phyloP scores from a whole-genome alignment of 1,139 yeast genomes.

The Debaryomyces fabryi region DNA sequence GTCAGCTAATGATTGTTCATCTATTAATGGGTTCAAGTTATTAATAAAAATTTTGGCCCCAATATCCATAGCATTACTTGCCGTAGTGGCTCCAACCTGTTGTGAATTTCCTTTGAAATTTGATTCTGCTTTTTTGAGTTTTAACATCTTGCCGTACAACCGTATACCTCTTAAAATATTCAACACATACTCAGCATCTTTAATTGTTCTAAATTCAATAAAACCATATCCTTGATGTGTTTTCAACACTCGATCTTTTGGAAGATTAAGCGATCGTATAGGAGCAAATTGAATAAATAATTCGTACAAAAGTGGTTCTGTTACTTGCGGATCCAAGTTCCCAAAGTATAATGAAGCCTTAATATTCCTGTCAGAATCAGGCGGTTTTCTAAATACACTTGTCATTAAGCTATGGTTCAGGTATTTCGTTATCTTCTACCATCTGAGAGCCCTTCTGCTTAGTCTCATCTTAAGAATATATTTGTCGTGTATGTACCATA shows the following conservation, averaged over 20 bases:
- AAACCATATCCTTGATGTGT: conserved; percentile 89
- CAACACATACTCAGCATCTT: conserved; percentile 73
- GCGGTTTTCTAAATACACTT: conserved; percentile 34
- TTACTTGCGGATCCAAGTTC: conserved; percentile 73
- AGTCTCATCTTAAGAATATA: not conserved
- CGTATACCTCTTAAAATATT: conserved; percentile 63
- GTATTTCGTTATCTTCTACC: not conserved
- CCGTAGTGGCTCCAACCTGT: conserved; percentile 10
- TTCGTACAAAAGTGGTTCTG: conserved; percentile 73
- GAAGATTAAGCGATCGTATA: conserved; percentile 67
- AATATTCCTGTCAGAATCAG: conserved; percentile 55
- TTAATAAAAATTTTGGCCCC: conserved; percentile 81
- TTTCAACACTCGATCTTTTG: conserved; percentile 73
- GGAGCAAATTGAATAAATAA: conserved; percentile 88
- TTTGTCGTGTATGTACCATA: not conserved
- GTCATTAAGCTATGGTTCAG: conserved; percentile 22
- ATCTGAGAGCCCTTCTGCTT: not conserved
- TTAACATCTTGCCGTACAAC: conserved; percentile 64
- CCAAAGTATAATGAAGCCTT: conserved; percentile 82
- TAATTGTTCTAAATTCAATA: conserved; percentile 63
- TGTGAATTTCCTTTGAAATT: conserved; percentile 8
- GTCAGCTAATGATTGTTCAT: conserved; percentile 56
- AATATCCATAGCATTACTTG: conserved; percentile 41
- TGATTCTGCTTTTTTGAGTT: conserved; percentile 57
- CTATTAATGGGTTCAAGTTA: conserved; percentile 70